Conservation (phyloP, 1,139 yeast genomes). For the Lodderomyces orthopsilosis region DNA sequence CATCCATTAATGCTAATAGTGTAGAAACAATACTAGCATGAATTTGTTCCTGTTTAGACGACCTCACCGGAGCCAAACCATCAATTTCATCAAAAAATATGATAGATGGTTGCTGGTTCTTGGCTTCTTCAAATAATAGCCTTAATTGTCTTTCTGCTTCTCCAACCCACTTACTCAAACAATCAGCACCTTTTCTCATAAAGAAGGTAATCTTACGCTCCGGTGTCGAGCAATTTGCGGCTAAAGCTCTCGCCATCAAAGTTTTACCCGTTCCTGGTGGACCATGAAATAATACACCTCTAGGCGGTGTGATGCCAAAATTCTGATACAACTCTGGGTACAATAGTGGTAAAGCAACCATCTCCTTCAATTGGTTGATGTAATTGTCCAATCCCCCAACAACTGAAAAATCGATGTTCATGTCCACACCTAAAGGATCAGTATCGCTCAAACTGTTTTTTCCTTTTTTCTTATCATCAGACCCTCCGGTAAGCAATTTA, state of each 20-base stretch:
- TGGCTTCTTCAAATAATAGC: slow-evolving; percentile 90
- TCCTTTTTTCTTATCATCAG: slow-evolving; percentile 35
- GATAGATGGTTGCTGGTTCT: slow-evolving; percentile 91
- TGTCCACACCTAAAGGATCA: slow-evolving; percentile 93
- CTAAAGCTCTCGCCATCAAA: slow-evolving; percentile 94
- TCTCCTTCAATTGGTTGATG: slow-evolving; percentile 89
- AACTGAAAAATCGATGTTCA: slow-evolving; percentile 83
- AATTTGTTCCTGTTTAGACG: slow-evolving; percentile 95
- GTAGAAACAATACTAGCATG: slow-evolving; percentile 98
- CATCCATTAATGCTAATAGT: slow-evolving; percentile 93
- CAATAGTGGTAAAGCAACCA: slow-evolving; percentile 90
- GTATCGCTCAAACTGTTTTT: slow-evolving; percentile 82
- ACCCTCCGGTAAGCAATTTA: slow-evolving; percentile 37
- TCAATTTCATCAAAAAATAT: slow-evolving; percentile 97
- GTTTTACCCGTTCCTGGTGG: slow-evolving; percentile 99
- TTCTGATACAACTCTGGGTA: slow-evolving; percentile 93
- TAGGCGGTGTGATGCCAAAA: slow-evolving; percentile 91
- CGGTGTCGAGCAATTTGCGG: slow-evolving; percentile 88
- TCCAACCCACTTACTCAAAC: slow-evolving; percentile 97
- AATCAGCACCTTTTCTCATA: slow-evolving; percentile 98
- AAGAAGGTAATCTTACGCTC: slow-evolving; percentile 86
- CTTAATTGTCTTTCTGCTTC: slow-evolving; percentile 96
- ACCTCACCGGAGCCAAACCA: slow-evolving; percentile 96
- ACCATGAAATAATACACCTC: slow-evolving; percentile 97
- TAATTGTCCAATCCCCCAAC: slow-evolving; percentile 94